phyloP scores from a whole-genome alignment of 148 eudicot genomes.

The Rhododendron henanense region DNA sequence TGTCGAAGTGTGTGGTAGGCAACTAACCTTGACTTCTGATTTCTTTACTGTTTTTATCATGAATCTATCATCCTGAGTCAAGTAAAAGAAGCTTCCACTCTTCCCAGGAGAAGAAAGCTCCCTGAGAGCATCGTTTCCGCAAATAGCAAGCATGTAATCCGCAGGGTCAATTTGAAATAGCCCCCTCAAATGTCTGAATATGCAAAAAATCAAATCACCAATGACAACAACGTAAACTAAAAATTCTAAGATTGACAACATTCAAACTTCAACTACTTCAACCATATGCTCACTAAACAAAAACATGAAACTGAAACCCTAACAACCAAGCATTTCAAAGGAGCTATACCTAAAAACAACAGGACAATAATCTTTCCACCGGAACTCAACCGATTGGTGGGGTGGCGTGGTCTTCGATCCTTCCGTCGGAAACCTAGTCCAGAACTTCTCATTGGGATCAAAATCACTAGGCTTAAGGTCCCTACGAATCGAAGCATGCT shows the following conservation, averaged over 20 bases:
- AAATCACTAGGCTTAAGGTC: slow-evolving; percentile 73
- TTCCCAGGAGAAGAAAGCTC: slow-evolving; percentile 97
- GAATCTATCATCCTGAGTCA: slow-evolving; percentile 91
- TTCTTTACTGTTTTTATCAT: slow-evolving; percentile 97
- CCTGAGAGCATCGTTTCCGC: slow-evolving; percentile 89
- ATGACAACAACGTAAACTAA: slow-evolving; percentile 30
- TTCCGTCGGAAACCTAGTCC: slow-evolving; percentile 92
- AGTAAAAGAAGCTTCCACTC: slow-evolving; percentile 92
- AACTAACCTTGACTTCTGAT: slow-evolving; percentile 96
- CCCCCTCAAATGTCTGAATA: slow-evolving; percentile 70
- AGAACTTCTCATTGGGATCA: slow-evolving; percentile 87
- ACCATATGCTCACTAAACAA: no score
- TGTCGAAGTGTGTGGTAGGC: slow-evolving; percentile 3
- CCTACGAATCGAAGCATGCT: slow-evolving; percentile 58
- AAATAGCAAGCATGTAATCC: slow-evolving; percentile 90
- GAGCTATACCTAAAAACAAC: slow-evolving; percentile 65
- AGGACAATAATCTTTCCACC: slow-evolving; percentile 99
- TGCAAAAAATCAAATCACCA: slow-evolving; percentile 16
- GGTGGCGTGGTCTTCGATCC: slow-evolving; percentile 86
- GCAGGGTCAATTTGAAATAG: slow-evolving; percentile 92
- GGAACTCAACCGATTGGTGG: slow-evolving; percentile 77
- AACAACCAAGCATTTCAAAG: neutral
- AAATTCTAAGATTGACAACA: neutral
- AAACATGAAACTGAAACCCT: neutral
- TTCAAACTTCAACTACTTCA: neutral